Base-by-base conservation (phyloP, 768 basidiomycete species). In the Hydnomerulius pinastri region DNA sequence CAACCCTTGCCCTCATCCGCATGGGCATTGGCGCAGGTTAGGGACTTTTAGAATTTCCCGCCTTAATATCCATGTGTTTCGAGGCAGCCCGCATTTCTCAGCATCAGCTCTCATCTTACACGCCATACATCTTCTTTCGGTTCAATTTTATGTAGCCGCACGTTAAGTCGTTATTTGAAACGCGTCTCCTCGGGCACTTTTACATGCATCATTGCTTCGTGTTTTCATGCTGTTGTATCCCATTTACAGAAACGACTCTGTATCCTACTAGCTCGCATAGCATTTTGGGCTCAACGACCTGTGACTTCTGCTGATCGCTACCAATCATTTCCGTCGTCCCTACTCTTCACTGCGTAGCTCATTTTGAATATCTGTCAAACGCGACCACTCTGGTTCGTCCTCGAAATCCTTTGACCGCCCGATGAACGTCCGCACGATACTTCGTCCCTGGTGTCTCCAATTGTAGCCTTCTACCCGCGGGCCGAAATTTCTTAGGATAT, bases 391-490 rank as follows among this genome's bases (percentile, higher is more conserved):
- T 4, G 84, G 79, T 66, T 97, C 90, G 44, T 94, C 94, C 67
- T 87, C 90, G 56, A 94, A 98, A 50, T 85, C 90, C 68, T 76
- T 85, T 51, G 90, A 92, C 52, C 90, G 76, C 6, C 90, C 95
- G 71, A 91, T 79, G 70, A 98, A 98, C 44, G 86, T 88, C 70
- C 95, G 77, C 51, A 98, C 79, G 49, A 98, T 76, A 53, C 92
- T 94, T 46, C 87, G 79, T 37, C 85, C 91, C 70, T 96, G 92
- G 60, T 90, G 79, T 67, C 77, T 81, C 97, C 97, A 98, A 55
- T 85, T 87, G 50, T 64, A 68, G 48, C 74, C 71, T 46, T 67
- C 77, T 32, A 79, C 80, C 46, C 79, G 76, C 42, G 90, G 86
- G 2, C 96, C 94, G 57, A 94, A 83, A 67, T 92, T 92, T 55